Percentiles rank a stretch among this genome's conserved stretches.
Evolutionary conservation across 345 rosid genomes (phyloP).

Genomic region (Populus pruinosa): DNA sequence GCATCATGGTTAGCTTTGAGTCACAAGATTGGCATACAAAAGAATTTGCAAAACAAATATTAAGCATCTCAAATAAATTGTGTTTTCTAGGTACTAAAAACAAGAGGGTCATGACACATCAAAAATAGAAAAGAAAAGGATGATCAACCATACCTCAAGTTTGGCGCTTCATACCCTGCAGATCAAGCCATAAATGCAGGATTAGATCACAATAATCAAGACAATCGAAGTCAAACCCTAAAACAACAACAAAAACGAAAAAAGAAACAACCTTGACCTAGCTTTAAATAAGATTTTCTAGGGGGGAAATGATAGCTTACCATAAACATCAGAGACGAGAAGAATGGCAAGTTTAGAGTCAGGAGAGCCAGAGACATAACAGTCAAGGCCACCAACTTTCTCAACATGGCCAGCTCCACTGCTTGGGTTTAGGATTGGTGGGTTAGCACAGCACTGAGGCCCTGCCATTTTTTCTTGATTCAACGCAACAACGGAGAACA

Average conservation of each 20-base stretch:
- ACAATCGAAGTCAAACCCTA: neutral
- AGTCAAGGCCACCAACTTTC: slow-evolving; percentile 56
- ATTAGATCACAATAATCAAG: slow-evolving; percentile 11
- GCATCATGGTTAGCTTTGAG: too few species aligned
- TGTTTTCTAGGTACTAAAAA: neutral
- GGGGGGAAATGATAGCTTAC: slow-evolving; percentile 9
- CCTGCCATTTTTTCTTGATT: slow-evolving; percentile 41
- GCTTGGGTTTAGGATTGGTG: slow-evolving; percentile 50
- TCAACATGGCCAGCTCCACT: slow-evolving; percentile 61
- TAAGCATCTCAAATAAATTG: neutral
- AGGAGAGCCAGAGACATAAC: slow-evolving; percentile 59
- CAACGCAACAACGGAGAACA: neutral
- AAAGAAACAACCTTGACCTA: neutral
- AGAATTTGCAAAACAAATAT: too few species aligned
- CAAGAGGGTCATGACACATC: neutral
- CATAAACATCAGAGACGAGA: slow-evolving; percentile 60
- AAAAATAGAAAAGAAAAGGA: neutral
- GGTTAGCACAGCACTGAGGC: slow-evolving; percentile 72
- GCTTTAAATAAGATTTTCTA: too few species aligned
- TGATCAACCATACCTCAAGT: slow-evolving; percentile 50
- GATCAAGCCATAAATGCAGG: neutral
- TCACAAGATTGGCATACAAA: too few species aligned
- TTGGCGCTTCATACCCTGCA: slow-evolving; percentile 85
- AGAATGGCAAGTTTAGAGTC: slow-evolving; percentile 56
- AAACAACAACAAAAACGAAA: neutral